Conservation (phyloP, 345 rosid species). For the Eucalyptus cloeziana region DNA sequence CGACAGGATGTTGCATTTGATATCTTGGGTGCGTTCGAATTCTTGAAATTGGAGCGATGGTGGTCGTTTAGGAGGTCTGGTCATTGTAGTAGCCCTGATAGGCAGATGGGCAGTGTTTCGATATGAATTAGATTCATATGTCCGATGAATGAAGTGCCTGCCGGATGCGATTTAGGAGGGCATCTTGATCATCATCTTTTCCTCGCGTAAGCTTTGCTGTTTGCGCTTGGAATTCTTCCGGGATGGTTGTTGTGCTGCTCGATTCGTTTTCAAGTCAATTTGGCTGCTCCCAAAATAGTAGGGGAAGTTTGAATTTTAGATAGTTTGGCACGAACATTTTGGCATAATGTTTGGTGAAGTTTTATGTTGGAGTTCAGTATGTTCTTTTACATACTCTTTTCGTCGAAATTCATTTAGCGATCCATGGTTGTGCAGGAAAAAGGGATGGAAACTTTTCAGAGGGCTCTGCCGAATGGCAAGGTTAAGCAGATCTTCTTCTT, state of each 20-base stretch:
- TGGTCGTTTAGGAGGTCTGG: background rate
- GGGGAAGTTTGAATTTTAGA: background rate
- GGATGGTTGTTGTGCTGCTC: background rate
- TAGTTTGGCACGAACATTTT: background rate
- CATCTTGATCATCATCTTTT: background rate
- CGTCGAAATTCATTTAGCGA: background rate
- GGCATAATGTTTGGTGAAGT: background rate
- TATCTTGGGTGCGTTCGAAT: background rate
- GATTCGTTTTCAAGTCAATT: background rate
- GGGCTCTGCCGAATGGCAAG: constrained; percentile 50
- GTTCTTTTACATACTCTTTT: background rate
- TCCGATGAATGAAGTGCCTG: background rate
- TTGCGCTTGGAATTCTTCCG: background rate
- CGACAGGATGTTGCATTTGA: background rate
- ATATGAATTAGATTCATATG: background rate
- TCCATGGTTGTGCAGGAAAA: constrained; percentile 40
- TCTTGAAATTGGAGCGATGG: background rate
- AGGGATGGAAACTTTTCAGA: constrained; percentile 65
- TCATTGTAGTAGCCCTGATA: background rate
- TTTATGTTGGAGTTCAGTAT: background rate
- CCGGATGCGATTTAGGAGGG: background rate
- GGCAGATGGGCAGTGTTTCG: background rate
- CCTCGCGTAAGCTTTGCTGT: background rate
- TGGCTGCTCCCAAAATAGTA: background rate
- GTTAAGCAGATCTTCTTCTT: constrained; percentile 89